Conservation (phyloP, 129 eudicot genomes). For the Tagetes patula region DNA sequence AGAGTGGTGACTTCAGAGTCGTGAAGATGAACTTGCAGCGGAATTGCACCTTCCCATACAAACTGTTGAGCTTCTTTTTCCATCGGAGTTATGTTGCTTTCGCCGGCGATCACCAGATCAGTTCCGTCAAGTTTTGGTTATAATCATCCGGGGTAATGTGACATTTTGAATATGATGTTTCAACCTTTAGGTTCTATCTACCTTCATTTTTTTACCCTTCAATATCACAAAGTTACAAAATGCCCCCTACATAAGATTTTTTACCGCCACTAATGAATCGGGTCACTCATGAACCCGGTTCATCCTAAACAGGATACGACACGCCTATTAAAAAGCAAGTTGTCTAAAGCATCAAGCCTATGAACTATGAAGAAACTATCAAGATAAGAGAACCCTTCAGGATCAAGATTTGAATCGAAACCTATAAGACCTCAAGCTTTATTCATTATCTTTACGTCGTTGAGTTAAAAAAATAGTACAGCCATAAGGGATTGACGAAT, state of each 20-base stretch:
- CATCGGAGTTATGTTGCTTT: constrained; percentile 31
- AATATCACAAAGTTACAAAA: neutral
- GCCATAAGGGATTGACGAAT: too few relatives aligned
- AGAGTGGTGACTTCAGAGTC: constrained; percentile 97
- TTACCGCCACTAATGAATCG: too few relatives aligned
- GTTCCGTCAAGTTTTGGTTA: constrained; percentile 28
- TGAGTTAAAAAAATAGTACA: too few relatives aligned
- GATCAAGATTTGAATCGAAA: too few relatives aligned
- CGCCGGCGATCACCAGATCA: constrained; percentile 29
- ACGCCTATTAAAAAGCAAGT: too few relatives aligned
- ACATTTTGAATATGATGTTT: constrained; percentile 10
- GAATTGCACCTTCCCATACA: constrained; percentile 93
- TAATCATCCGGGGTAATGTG: constrained; percentile 16
- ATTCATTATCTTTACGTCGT: too few relatives aligned
- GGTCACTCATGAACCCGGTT: too few relatives aligned
- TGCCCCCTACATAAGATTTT: neutral
- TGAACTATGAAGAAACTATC: too few relatives aligned
- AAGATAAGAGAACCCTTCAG: too few relatives aligned
- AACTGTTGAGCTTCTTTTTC: constrained; percentile 65
- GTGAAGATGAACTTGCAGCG: constrained; percentile 92
- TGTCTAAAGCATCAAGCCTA: too few relatives aligned
- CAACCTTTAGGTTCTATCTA: constrained; percentile 1
- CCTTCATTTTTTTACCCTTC: neutral
- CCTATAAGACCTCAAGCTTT: too few relatives aligned
- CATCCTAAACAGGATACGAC: too few relatives aligned